A percentile compares a stretch with the other conserved stretches of the same genome.
These are phyloP conservation scores for Didymella exigua DNA, from an alignment of 2,329 filamentous ascomycete species.

Conservation along the genomic window DNA sequence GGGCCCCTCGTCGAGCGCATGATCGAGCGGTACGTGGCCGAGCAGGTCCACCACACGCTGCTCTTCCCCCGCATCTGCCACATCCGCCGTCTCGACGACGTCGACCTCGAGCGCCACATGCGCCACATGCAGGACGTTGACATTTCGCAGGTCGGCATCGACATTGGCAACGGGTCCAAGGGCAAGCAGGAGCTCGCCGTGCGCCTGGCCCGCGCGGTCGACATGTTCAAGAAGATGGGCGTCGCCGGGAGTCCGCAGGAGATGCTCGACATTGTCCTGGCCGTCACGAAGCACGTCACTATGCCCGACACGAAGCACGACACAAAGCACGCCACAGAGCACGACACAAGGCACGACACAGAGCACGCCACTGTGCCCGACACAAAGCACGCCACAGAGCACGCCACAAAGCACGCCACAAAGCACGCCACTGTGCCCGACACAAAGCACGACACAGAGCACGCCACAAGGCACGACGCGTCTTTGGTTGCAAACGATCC, in stretches of 20 bases:
- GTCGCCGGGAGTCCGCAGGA: constrained; percentile 81
- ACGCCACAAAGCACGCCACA: constrained; percentile 76
- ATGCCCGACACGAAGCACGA: constrained; percentile 75
- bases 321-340: too few relatives aligned
- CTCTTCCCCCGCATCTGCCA: constrained; percentile 82
- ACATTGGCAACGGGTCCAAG: constrained; percentile 75
- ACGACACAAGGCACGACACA: too few relatives aligned
- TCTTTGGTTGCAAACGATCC: constrained; percentile 27
- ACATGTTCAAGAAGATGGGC: constrained; percentile 86
- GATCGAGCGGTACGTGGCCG: constrained; percentile 92
- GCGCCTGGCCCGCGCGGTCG: constrained; percentile 77
- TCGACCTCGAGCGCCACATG: constrained; percentile 87
- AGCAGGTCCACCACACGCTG: constrained; percentile 84
- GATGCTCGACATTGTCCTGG: constrained; percentile 81
- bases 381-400: constrained; percentile 85
- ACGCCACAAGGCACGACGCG: constrained; percentile 68
- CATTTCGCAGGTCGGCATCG: constrained; percentile 90
- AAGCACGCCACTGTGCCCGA: constrained; percentile 76
- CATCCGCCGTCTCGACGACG: constrained; percentile 79
- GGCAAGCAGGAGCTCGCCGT: constrained; percentile 82
- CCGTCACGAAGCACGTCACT: constrained; percentile 83
- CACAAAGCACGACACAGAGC: constrained; percentile 85
- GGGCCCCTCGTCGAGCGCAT: constrained; percentile 89
- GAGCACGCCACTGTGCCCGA: constrained; percentile 76
- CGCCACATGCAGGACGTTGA: constrained; percentile 93